Base-by-base conservation (phyloP, 345 rosid species). In the Corchorus olitorius region DNA sequence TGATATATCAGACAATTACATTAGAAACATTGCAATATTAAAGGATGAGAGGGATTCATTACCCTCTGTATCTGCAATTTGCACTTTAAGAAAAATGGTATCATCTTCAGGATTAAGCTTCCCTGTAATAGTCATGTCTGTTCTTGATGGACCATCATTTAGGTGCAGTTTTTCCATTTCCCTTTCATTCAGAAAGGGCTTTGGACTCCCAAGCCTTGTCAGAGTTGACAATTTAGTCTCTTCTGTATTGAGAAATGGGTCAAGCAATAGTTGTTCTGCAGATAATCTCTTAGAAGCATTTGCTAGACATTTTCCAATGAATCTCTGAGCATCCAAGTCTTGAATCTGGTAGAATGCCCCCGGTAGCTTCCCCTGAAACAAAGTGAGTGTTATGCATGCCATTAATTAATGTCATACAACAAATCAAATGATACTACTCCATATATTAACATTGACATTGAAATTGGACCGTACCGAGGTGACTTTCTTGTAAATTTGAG, bases 401-500 rank as follows among this genome's bases (percentile, higher is more conserved):
- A n/a, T n/a, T n/a, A 39, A 27, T 27, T 27, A 39, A 2, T 3
- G 72, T 58, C 66, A 78, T 20, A 53, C 49, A 70, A 70, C 70
- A 16, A 56, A 39, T 70, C 70, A 14, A 6, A 8, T 8, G 8
- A 56, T 14, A 69, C 46, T 6, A n/a, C n/a, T n/a, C n/a, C n/a
- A 55, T 9, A 27, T 27, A 27, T 27, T 14, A 39, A 16, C 10
- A 5, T 39, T 50, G 48, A 22, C 27, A 17, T 19, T 52, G 59
- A 54, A 78, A 56, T 13, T 11, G 15, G 43, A 45, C 27, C 65
- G 72, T 87, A 92, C 97, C 88, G 86, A 66, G 2, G 85, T 80
- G 50, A 92, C 97, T 86, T 89, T 92, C 90, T 87, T 89, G 84
- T 92, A 92, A 43, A 92, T 92, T 74, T 92, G 95, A 4, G 90